Evolutionary conservation across 129 eudicot genomes (phyloP).

Genomic region (Flaveria brownii): DNA sequence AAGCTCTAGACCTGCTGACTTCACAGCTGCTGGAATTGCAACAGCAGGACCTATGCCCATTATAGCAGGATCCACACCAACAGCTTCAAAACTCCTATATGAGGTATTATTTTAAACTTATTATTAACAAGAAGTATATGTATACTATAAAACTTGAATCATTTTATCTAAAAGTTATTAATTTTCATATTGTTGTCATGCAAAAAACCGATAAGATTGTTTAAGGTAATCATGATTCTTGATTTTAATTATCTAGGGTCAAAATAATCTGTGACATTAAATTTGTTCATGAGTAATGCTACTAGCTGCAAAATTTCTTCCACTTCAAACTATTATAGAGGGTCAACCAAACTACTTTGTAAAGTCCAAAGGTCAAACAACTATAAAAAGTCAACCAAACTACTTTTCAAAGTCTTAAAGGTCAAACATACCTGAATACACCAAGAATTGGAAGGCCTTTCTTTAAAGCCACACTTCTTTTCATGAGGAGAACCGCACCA

Average conservation of each 20-base stretch:
- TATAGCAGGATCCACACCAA: slow-evolving; percentile 73
- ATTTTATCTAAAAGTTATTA: background rate
- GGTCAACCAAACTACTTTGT: too few relatives aligned
- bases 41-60: slow-evolving; percentile 80
- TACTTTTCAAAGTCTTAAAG: background rate
- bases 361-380: too few relatives aligned
- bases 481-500: slow-evolving; percentile 98
- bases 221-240: background rate
- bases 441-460: slow-evolving; percentile 96
- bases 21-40: slow-evolving; percentile 69
- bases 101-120: slow-evolving; percentile 6
- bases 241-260: background rate
- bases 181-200: background rate
- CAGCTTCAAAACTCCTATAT: slow-evolving; percentile 71
- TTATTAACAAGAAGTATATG: background rate
- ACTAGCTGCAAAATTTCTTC: too few relatives aligned
- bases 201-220: background rate
- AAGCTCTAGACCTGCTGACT: slow-evolving; percentile 65
- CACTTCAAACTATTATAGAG: too few relatives aligned
- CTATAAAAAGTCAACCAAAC: background rate
- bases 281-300: background rate
- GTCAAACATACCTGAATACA: slow-evolving; percentile 58
- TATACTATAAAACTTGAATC: background rate
- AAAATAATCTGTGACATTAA: background rate
- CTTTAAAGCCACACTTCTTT: slow-evolving; percentile 77